Base-by-base conservation (phyloP, 768 basidiomycete genomes). In the Clitopilus hobsonii region DNA sequence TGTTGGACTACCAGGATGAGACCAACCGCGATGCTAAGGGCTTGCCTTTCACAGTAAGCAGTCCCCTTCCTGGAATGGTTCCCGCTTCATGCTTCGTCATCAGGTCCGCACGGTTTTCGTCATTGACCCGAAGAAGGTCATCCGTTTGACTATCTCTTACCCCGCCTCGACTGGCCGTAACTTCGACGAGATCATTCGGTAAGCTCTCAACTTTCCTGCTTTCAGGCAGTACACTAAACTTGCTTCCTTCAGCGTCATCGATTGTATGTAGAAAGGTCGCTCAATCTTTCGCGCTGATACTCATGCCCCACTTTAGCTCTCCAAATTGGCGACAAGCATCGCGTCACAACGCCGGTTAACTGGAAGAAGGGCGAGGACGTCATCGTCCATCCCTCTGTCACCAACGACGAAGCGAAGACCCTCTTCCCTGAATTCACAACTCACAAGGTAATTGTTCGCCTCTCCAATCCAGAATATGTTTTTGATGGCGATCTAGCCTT, bases 131-230 rank as follows among this genome's bases (percentile, higher is more conserved):
- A 93, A 92, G 75, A 94, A 97, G 76, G 80, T 84, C 64, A 97
- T 99, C 67, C 90, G 96, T 58, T 75, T 97, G 63, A 91, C 85
- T 14, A 63, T 99, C 60, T 75, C 93, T 24, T 98, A 98, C 77
- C 97, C 97, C 56, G 95, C 96, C 49, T 88, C 93, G 11, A 94
- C 95, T 63, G 97, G 96, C 41, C 89, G 94, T 65, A 95, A 94
- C 81, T 96, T 97, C 67, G 82, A 81, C 62, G 79, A 82, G 59
- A 77, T 81, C 54, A 68, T 81, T 60, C 75, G 76, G 76, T 77
- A 59, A 65, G 75, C 58, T 23, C n/a, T n/a, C n/a, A 20, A 20
- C n/a, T 18, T 10, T 11, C 6, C 25, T 30, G 47, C 1, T 38
- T 13, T 20, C 10, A 14, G 56, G 3, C 49, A 73, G 26, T 18